phyloP scores from a whole-genome alignment of 257 asterid genomes.

The Solanum chmielewskii region DNA sequence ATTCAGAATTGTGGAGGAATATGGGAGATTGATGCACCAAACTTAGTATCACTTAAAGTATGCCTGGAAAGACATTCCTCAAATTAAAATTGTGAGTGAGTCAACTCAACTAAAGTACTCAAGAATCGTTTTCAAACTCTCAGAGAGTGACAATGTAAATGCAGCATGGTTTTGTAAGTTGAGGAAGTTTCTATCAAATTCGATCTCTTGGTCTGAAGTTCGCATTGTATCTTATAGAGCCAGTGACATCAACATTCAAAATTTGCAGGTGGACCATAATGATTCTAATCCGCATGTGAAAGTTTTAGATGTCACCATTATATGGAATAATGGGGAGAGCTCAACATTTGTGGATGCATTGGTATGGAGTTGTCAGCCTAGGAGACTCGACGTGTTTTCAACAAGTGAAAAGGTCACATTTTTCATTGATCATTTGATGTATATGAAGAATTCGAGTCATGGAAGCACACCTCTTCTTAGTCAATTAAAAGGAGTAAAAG shows the following conservation, averaged over 20 bases:
- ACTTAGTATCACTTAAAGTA: neutral
- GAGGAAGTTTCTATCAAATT: neutral
- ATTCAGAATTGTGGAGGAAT: neutral
- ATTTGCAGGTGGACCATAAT: neutral
- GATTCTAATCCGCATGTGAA: neutral
- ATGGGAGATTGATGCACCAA: neutral
- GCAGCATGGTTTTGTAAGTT: neutral
- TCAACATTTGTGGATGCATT: neutral
- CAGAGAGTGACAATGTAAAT: neutral
- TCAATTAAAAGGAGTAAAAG: neutral
- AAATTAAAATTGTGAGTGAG: neutral
- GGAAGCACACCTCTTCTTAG: neutral
- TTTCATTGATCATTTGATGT: neutral
- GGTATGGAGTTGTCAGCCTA: neutral
- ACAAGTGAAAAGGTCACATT: neutral
- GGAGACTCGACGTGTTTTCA: neutral
- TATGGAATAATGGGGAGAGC: neutral
- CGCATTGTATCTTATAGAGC: accelerated
- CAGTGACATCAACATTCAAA: neutral
- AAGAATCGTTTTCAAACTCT: neutral
- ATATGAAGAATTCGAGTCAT: neutral
- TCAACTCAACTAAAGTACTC: neutral
- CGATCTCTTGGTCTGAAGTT: neutral
- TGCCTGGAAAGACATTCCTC: neutral
- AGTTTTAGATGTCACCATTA: neutral